These are phyloP conservation scores for Aegilops umbellulata DNA, from an alignment of 176 grass and related monocot genomes.

Conservation along the genomic window DNA sequence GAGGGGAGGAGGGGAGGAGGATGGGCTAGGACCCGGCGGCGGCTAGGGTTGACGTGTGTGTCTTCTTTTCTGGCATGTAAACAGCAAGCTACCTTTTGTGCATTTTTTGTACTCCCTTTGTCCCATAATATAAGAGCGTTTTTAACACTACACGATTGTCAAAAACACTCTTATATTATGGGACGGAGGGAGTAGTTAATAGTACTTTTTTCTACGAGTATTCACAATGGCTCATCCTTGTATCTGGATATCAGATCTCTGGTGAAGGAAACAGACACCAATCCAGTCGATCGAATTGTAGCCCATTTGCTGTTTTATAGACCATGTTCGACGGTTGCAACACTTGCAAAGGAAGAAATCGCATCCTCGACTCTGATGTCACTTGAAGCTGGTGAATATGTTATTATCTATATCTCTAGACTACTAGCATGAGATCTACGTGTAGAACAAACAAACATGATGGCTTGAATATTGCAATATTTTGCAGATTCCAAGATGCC, in stretches of 20 bases:
- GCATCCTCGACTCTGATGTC: conserved; percentile 25
- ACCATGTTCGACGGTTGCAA: conserved; percentile 33
- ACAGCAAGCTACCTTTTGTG: background rate
- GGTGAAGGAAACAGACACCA: conserved; percentile 50
- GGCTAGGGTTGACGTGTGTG: no score
- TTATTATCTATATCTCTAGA: background rate
- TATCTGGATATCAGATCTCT: conserved; percentile 34
- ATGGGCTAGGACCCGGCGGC: no score
- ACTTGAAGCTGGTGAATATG: conserved; percentile 41
- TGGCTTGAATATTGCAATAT: background rate
- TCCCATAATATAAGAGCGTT: no score
- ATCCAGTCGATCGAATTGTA: conserved; percentile 70
- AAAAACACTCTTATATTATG: no score
- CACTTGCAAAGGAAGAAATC: conserved; percentile 47
- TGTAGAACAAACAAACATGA: conserved; percentile 11
- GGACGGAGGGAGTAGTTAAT: background rate
- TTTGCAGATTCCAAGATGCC: conserved; percentile 39
- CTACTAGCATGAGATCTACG: background rate
- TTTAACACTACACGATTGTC: no score
- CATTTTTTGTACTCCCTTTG: background rate
- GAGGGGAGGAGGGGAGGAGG: no score
- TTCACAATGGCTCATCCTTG: conserved; percentile 11
- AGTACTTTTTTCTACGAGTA: background rate
- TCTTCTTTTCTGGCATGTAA: background rate
- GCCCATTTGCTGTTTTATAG: conserved; percentile 69